These are phyloP conservation scores for Hyaloscypha variabilis DNA, from an alignment of 495 filamentous ascomycete genomes.

Conservation along the genomic window DNA sequence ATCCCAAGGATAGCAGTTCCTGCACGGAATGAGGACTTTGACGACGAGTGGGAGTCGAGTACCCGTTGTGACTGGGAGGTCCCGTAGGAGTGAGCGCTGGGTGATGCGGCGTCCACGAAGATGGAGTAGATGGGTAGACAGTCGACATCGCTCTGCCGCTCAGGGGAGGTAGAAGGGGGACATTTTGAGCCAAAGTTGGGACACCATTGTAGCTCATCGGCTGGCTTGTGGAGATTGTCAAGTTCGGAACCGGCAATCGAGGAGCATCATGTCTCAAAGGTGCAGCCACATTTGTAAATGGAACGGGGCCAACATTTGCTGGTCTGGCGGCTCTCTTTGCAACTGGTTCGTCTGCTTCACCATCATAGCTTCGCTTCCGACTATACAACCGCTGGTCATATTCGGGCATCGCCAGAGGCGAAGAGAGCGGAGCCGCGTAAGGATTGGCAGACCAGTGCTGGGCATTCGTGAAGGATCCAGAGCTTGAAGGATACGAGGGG, in stretches of 20 bases:
- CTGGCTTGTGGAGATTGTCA: conserved; percentile 46
- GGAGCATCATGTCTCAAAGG: conserved; percentile 37
- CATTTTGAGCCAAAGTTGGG: conserved; percentile 24
- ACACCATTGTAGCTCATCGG: conserved; percentile 25
- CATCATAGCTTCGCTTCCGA: conserved; percentile 75
- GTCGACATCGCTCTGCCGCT: conserved; percentile 60
- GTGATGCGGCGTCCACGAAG: conserved; percentile 38
- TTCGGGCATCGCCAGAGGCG: conserved; percentile 57
- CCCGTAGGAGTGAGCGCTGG: conserved; percentile 36
- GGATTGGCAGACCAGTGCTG: conserved; percentile 22
- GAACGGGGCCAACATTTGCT: conserved; percentile 9
- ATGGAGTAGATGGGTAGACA: conserved; percentile 50
- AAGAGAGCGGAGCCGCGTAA: conserved; percentile 37
- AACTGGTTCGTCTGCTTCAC: conserved; percentile 60
- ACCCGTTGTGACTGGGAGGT: conserved; percentile 25
- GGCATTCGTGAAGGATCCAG: conserved; percentile 35
- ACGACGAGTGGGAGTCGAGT: conserved; percentile 38
- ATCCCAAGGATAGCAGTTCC: conserved; percentile 36
- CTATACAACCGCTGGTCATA: conserved; percentile 41
- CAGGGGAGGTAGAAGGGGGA: conserved; percentile 49
- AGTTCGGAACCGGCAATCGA: conserved; percentile 60
- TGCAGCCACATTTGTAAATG: conserved; percentile 23
- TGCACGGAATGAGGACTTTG: conserved; percentile 33
- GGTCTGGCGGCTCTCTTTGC: conserved; percentile 61
- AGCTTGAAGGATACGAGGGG: conserved; percentile 27